Evolutionary conservation across 257 asterid species (phyloP).

Genomic region (Prunella vulgaris): DNA sequence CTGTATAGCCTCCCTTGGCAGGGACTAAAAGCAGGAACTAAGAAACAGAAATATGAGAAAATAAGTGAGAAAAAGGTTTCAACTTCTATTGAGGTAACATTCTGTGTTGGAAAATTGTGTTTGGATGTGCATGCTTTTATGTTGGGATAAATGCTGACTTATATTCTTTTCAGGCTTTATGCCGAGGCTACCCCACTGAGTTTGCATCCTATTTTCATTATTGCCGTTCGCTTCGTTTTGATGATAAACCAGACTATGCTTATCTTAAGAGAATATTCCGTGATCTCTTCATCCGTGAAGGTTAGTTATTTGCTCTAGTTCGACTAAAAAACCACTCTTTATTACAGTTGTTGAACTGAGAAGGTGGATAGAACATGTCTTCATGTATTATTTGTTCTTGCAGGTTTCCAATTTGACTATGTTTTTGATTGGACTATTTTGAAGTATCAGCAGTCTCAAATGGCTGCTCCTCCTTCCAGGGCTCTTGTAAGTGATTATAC

Average conservation of each 20-base stretch:
- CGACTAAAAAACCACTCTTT: background rate
- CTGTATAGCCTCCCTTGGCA: constrained; percentile 90
- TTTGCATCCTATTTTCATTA: constrained; percentile 96
- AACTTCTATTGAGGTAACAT: constrained; percentile 86
- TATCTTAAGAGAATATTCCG: constrained; percentile 94
- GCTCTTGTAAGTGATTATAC: constrained; percentile 48
- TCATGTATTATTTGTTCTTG: constrained; percentile 7
- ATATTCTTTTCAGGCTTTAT: constrained; percentile 52
- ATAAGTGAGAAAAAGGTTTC: constrained; percentile 94
- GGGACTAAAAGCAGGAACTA: constrained; percentile 94
- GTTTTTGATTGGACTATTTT: constrained; percentile 97
- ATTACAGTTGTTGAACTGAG: background rate
- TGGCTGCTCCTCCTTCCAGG: constrained; percentile 79
- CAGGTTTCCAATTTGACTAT: constrained; percentile 96
- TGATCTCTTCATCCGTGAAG: constrained; percentile 97
- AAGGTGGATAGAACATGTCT: background rate
- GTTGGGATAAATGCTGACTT: constrained; percentile 19
- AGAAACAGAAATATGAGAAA: constrained; percentile 92
- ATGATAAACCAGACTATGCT: constrained; percentile 97
- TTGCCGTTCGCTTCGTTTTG: constrained; percentile 92
- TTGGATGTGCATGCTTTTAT: constrained; percentile 12
- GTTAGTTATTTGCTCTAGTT: constrained; percentile 34
- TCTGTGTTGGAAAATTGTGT: constrained; percentile 5
- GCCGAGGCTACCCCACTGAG: constrained; percentile 92
- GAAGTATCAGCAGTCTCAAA: constrained; percentile 94